Percentiles rank a stretch among this genome's conserved stretches.
These are phyloP conservation scores for Lasiodiplodia sp. DNA, from an alignment of 2,329 filamentous ascomycete genomes.

Conservation along the genomic window DNA sequence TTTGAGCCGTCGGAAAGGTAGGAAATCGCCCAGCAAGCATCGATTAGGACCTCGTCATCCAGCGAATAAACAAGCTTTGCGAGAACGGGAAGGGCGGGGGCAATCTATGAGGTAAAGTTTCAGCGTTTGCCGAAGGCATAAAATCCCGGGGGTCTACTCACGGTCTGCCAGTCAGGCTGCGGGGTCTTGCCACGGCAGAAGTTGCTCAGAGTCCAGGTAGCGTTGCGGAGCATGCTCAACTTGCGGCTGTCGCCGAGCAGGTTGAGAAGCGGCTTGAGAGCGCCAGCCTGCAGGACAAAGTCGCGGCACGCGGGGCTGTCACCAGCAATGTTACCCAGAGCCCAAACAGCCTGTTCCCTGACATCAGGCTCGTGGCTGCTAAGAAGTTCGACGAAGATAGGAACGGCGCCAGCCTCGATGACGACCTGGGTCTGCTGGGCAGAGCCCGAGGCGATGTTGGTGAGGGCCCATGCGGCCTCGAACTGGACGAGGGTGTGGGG, in stretches of 20 bases:
- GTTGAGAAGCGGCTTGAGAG: constrained; percentile 85
- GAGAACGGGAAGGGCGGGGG: constrained; percentile 91
- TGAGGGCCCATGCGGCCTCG: constrained; percentile 97
- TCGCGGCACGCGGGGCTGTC: constrained; percentile 98
- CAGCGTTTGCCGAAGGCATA: not conserved
- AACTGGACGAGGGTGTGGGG: constrained; percentile 98
- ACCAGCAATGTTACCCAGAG: constrained; percentile 96
- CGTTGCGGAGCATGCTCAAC: constrained; percentile 98
- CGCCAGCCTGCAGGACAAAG: constrained; percentile 90
- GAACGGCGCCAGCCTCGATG: constrained; percentile 96
- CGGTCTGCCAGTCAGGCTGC: constrained; percentile 96
- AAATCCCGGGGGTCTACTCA: constrained; percentile 58
- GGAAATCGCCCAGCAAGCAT: constrained; percentile 99
- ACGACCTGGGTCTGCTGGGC: constrained; percentile 98
- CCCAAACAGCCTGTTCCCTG: constrained; percentile 97
- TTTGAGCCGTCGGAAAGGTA: constrained; percentile 98
- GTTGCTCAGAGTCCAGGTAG: constrained; percentile 99
- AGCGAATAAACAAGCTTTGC: constrained; percentile 98
- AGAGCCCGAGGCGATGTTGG: constrained; percentile 98
- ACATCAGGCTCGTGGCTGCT: constrained; percentile 97
- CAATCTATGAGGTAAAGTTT: constrained; percentile 67
- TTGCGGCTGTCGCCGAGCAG: constrained; percentile 97
- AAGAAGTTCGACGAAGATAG: constrained; percentile 96
- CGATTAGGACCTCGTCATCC: constrained; percentile 97
- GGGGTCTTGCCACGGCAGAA: constrained; percentile 99